Base-by-base conservation (phyloP, 2,329 filamentous ascomycete species). In the Polytolypa hystricis region DNA sequence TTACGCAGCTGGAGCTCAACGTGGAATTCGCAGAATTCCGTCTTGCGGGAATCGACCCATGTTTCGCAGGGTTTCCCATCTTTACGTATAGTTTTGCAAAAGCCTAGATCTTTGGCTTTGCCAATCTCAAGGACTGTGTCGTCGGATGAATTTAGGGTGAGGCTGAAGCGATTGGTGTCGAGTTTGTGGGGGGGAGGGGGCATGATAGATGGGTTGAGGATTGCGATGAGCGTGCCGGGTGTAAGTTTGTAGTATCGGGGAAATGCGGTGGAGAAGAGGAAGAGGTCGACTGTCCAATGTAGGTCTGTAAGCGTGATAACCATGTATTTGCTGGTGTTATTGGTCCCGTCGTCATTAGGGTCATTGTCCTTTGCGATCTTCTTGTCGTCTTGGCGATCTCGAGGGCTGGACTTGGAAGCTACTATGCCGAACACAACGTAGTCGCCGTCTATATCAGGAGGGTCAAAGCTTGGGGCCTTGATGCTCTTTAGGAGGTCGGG, bases 91-190 rank as follows among this genome's bases (percentile, higher is more conserved):
- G 79, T 77, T 54, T 87, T 85, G 62, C 91, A 98, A 55, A 81
- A 93, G 1, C 84, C 86, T 2, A 98, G 66, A 58, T 98, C 89
- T 32, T 86, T 73, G 8, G 87, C 77, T 15, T 70, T 74, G 26
- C 93, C 91, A 35, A 98, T 74, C 56, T 98, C 93, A 10, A 98
- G 73, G 23, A 98, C 77, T 0, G 80, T 89, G 53, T 98, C 91
- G 21, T 81, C 82, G 23, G 84, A 85, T 31, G 82, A 89, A 42
- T 81, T 83, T 44, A 98, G 73, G 10, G 85, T 82, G 4, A 98
- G 68, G 33, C 79, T 84, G 61, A 96, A 98, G 20, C 77, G 76
- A 17, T 86, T 86, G 0, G 82, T 89, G 44, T 87, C 83, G 11
- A 76, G 69, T 42, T 77, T 78, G 14, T 79, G 74, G 1, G 76